Conservation (phyloP, 345 rosid genomes). For the Boechera stricta region DNA sequence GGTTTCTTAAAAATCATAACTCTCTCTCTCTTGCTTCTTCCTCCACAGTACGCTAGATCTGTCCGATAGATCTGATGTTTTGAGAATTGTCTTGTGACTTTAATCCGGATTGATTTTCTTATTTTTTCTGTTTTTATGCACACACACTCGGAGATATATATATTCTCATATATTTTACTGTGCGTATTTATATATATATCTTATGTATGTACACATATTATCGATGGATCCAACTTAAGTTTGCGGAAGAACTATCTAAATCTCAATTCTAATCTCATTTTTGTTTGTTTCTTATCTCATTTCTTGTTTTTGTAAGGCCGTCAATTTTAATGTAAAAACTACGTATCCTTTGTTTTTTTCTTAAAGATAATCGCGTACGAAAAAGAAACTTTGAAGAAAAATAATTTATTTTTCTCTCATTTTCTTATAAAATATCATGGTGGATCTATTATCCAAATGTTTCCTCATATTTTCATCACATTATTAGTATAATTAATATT, state of each 20-base stretch:
- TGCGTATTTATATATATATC: neutral
- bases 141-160: neutral
- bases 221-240: neutral
- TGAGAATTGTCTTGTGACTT: slow-evolving; percentile 1
- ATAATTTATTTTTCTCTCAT: neutral
- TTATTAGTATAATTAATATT: neutral
- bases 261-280: neutral
- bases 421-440: neutral
- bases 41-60: slow-evolving; percentile 31
- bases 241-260: neutral
- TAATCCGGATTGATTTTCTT: neutral
- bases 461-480: slow-evolving; percentile 3
- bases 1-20: slow-evolving; percentile 32
- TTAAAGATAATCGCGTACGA: neutral
- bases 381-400: neutral
- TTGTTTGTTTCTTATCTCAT: neutral
- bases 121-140: neutral
- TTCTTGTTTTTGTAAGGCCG: neutral
- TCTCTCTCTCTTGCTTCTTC: slow-evolving; percentile 1
- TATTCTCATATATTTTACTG: slow-evolving; percentile 2
- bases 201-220: neutral
- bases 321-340: neutral
- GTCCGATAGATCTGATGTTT: slow-evolving; percentile 36
- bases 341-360: neutral
- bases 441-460: slow-evolving; percentile 3